Evolutionary conservation across 2,329 filamentous ascomycete genomes (phyloP), one percentile per base, ranked within the genome.

Genomic region (Drechmeria coniospora): DNA sequence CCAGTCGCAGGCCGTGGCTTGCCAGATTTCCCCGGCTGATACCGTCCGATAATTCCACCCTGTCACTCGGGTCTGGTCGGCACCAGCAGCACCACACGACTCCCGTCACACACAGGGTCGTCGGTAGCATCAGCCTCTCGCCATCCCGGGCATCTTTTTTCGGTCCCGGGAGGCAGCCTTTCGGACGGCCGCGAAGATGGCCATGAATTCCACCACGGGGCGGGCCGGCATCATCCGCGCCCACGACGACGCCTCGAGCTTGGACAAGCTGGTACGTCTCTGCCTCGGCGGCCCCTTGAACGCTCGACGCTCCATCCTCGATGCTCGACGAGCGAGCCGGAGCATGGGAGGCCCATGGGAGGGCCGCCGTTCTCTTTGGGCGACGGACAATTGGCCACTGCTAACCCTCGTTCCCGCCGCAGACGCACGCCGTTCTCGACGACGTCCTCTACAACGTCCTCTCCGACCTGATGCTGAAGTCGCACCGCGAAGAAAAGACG

Each of bases 401-500:
- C 27, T 31, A 16, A 21, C 20, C 21, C 11, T 16, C 16, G 15
- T 15, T 19, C 14, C n/a, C 10, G 6, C 17, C 10, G n/a, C 25
- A 76, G 72, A 61, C 72, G 37, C 65, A 73, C 46, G 57, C 66
- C 14, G 68, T 87, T 34, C 64, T 87, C 44, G 76, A 84, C 44
- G 79, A 86, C 45, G 55, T 77, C 31, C 59, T 87, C 35, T 74
- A 79, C 57, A 84, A 81, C 50, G 68, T 86, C 44, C 65, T 86
- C 39, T 75, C 79, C 50, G 77, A 81, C 47, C 63, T 82, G 28
- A 61, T 82, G 37, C 63, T 83, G 43, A 71, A 79, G 49, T 74
- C 72, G 22, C 81, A 87, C 50, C 77, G 76, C 39, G 68, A 79
- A 40, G 81, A 87, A 56, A 86, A 86, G 59, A 68, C 73, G 37